These are phyloP conservation scores for Phytopythium vexans DNA, from an alignment of 352 stramenopile species.

Conservation along the genomic window DNA sequence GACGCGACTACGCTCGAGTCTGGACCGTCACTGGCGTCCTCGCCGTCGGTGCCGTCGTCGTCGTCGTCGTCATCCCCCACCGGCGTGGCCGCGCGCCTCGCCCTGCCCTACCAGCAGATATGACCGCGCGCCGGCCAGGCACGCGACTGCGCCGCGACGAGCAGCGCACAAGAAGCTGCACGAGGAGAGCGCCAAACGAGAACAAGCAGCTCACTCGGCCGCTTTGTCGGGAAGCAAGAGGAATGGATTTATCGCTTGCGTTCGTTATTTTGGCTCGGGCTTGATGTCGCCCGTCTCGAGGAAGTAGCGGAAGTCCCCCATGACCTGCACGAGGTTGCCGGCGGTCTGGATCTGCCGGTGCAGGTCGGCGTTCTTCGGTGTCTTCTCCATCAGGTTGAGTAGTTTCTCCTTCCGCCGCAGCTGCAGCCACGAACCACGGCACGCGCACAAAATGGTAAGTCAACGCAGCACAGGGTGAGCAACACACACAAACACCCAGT, in stretches of 20 bases:
- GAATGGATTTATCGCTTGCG: too few species aligned
- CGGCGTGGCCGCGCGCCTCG: neutral
- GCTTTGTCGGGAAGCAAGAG: too few species aligned
- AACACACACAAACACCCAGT: neutral
- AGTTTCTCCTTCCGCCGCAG: conserved; percentile 80
- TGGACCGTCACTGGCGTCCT: too few species aligned
- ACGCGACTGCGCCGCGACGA: too few species aligned
- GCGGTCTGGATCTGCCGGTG: conserved; percentile 86
- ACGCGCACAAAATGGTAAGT: conserved; percentile 8
- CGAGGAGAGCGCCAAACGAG: neutral
- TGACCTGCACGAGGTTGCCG: conserved; percentile 77
- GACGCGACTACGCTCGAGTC: too few species aligned
- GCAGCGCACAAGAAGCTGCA: neutral
- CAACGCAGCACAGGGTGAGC: neutral
- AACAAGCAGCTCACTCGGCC: too few species aligned
- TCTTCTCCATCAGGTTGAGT: conserved; percentile 84
- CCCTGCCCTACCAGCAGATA: conserved; percentile 10
- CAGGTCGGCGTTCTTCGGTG: conserved; percentile 76
- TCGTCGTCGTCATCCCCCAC: conserved; percentile 25
- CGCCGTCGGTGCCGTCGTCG: conserved; percentile 6
- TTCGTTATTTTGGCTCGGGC: conserved; percentile 18
- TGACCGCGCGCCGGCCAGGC: conserved; percentile 7
- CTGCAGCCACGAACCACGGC: conserved; percentile 21
- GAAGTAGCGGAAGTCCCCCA: conserved; percentile 81
- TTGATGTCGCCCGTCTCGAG: conserved; percentile 63